Percentiles rank a stretch among this genome's conserved stretches.
phyloP scores from a whole-genome alignment of 345 rosid species.

The Triadica sebifera region DNA sequence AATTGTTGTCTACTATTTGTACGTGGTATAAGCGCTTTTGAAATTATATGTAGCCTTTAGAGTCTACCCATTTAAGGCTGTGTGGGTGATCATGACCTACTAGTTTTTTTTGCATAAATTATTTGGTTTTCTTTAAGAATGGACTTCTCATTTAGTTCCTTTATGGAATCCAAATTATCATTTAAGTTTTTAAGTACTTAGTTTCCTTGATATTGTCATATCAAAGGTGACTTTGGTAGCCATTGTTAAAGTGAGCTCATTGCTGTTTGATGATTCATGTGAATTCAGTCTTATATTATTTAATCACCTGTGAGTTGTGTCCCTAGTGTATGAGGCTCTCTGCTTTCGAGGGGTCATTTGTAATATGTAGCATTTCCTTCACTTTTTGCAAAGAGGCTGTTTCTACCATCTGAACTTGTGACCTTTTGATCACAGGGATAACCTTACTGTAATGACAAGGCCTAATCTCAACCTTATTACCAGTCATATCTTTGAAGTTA shows the following conservation, averaged over 20 bases:
- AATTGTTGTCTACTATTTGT: neutral
- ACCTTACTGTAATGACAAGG: neutral
- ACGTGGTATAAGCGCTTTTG: neutral
- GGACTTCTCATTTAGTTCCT: neutral
- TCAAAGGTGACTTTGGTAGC: neutral
- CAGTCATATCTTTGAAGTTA: neutral
- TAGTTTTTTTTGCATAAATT: neutral
- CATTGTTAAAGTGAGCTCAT: neutral
- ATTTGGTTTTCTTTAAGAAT: neutral
- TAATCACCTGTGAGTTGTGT: neutral
- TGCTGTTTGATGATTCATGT: neutral
- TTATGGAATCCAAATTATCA: neutral
- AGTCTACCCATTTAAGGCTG: neutral
- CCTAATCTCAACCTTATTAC: neutral
- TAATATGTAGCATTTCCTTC: neutral
- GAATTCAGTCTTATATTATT: neutral
- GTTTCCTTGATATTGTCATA: neutral
- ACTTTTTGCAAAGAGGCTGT: neutral
- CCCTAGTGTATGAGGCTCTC: neutral
- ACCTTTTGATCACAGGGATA: neutral
- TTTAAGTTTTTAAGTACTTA: neutral
- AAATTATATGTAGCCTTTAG: neutral
- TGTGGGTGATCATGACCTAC: neutral
- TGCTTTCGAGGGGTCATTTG: neutral
- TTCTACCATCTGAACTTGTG: neutral